Base-by-base conservation (phyloP, 2,329 filamentous ascomycete species). In the Fusarium coicis region DNA sequence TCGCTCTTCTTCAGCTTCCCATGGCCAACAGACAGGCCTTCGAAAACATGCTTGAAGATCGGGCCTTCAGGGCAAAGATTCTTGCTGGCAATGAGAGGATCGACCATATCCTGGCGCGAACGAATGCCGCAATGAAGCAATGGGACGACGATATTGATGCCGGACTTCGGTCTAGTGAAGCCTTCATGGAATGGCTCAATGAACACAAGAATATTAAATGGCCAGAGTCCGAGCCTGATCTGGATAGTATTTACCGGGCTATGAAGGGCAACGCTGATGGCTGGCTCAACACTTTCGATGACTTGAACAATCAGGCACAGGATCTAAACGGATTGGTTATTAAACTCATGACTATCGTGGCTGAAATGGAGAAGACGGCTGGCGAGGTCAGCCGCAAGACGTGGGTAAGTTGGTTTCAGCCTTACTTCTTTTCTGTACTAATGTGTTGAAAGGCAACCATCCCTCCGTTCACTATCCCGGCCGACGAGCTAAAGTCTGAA, bases 251-350 rank as follows among this genome's bases (percentile, higher is more conserved):
- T 26, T 96, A 93, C 76, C 89, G 92, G 44, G 94, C 95, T 42
- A 98, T 98, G 95, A 92, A 93, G 78, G 93, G 94, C 39, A 98
- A 98, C 76, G 92, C 95, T 14, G 93, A 97, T 72, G 95, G 95
- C 47, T 98, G 96, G 96, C 90, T 92, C 65, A 90, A 91, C 63
- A 94, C 94, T 11, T 92, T 97, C 77, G 87, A 91, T 60, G 92
- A 92, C 61, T 86, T 98, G 66, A 91, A 94, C 79, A 88, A 88
- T 28, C 94, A 92, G 78, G 91, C 92, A 19, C 89, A 92, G 69
- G 87, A 89, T 49, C 85, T 98, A 32, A 92, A 92, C 37, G 87
- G 90, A 11, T 85, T 92, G 36, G 87, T 97, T 44, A 88, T 90
- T 43, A 90, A 93, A 80, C 88, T 98, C 26, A 91, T 90, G 72